phyloP scores from a whole-genome alignment of 2,329 filamentous ascomycete species.

The Penicillium griseofulvum region DNA sequence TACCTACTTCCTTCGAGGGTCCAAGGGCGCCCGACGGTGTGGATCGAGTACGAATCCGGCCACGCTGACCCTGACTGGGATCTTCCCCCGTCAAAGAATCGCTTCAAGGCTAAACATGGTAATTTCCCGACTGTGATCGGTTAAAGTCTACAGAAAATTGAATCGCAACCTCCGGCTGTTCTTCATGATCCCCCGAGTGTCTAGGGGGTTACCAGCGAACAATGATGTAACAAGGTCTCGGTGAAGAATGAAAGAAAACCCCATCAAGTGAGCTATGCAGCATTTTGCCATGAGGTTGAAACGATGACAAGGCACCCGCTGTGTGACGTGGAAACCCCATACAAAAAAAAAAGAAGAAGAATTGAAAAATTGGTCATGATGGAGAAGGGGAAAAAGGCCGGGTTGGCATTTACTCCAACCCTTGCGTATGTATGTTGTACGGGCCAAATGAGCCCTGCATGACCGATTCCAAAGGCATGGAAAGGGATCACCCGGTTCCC shows the following conservation, averaged over 20 bases:
- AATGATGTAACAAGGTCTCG: neutral
- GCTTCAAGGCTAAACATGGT: slow-evolving; percentile 3
- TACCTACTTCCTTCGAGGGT: slow-evolving; percentile 19
- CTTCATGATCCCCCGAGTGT: neutral
- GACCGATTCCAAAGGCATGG: slow-evolving; percentile 13
- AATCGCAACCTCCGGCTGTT: neutral
- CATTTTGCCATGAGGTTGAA: neutral
- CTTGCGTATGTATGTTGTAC: slow-evolving; percentile 10
- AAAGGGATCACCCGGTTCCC: slow-evolving; percentile 21
- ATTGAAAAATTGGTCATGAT: neutral
- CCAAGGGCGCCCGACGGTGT: slow-evolving; percentile 24
- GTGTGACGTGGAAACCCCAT: neutral
- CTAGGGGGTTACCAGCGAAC: neutral
- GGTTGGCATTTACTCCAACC: slow-evolving; percentile 8
- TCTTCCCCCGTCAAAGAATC: slow-evolving; percentile 9
- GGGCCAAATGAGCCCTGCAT: slow-evolving; percentile 1
- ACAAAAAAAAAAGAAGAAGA: neutral
- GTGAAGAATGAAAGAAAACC: neutral
- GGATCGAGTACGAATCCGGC: slow-evolving; percentile 19
- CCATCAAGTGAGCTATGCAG: neutral
- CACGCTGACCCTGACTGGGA: slow-evolving; percentile 8
- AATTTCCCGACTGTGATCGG: slow-evolving; percentile 3
- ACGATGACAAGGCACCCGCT: neutral
- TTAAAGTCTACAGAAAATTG: slow-evolving; percentile 14
- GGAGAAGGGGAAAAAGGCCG: neutral